Conservation (phyloP, 305 asterid genomes). For the Rubia balearica region DNA sequence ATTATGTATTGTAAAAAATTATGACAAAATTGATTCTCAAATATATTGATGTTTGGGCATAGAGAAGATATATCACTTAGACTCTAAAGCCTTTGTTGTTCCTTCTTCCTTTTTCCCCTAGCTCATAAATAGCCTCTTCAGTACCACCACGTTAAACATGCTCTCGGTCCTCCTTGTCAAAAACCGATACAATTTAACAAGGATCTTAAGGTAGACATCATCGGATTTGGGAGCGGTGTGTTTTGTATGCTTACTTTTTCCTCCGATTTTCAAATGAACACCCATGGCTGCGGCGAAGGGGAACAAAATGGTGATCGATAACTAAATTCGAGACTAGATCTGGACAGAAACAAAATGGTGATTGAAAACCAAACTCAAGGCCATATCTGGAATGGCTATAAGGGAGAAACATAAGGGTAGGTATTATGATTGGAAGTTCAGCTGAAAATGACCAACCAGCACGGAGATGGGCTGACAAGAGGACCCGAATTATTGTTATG, state of each 20-base stretch:
- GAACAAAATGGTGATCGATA: background rate
- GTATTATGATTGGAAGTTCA: too few relatives aligned
- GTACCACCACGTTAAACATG: conserved; percentile 56
- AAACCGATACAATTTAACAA: conserved; percentile 71
- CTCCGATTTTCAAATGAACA: conserved; percentile 31
- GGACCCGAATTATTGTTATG: too few relatives aligned
- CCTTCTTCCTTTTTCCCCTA: conserved; percentile 34
- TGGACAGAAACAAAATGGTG: too few relatives aligned
- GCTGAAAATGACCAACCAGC: too few relatives aligned
- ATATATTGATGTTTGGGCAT: background rate
- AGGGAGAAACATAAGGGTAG: too few relatives aligned
- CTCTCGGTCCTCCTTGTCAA: conserved; percentile 69
- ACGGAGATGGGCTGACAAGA: too few relatives aligned
- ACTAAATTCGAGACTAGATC: background rate
- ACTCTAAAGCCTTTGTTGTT: conserved; percentile 77
- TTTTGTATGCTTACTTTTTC: conserved; percentile 28
- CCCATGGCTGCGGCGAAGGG: conserved; percentile 13
- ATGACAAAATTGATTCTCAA: conserved; percentile 6
- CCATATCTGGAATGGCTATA: too few relatives aligned
- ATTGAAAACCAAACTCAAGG: too few relatives aligned
- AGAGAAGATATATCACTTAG: conserved; percentile 20
- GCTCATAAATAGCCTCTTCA: conserved; percentile 67
- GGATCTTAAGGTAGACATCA: conserved; percentile 61
- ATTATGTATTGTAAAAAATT: background rate
- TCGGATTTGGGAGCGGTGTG: conserved; percentile 36